Percentiles rank a stretch among this genome's conserved stretches.
Evolutionary conservation across 1,139 yeast genomes (phyloP).

Genomic region (Taphrina communis): DNA sequence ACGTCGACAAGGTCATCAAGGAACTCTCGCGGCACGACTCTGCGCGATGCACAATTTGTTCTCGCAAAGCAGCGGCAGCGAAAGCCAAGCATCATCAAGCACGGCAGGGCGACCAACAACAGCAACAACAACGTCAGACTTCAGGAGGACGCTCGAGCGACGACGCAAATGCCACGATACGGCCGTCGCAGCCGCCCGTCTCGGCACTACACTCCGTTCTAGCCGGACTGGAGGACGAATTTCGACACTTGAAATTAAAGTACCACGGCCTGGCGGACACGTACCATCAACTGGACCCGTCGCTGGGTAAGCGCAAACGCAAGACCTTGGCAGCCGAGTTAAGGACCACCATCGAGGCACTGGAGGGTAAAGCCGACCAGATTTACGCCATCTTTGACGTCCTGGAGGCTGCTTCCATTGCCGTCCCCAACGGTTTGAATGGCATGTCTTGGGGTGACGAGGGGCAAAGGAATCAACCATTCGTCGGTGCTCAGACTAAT

Average conservation of each 20-base stretch:
- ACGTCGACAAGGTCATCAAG: conserved; percentile 43
- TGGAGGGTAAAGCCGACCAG: conserved; percentile 51
- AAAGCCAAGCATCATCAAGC: conserved; percentile 1
- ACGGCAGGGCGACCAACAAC: conserved; percentile 1
- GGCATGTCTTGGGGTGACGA: conserved; percentile 8
- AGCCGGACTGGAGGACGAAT: conserved; percentile 48
- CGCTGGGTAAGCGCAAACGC: conserved; percentile 48
- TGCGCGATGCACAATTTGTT: conserved; percentile 45
- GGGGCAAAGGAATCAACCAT: too few relatives aligned
- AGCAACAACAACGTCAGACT: not conserved
- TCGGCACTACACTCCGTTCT: conserved; percentile 49
- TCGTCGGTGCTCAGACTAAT: too few relatives aligned
- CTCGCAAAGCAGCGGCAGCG: conserved; percentile 41
- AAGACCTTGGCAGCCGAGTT: conserved; percentile 48
- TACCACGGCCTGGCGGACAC: conserved; percentile 47
- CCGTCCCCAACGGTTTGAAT: too few relatives aligned
- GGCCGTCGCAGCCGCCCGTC: conserved; percentile 50
- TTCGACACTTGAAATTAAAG: conserved; percentile 46
- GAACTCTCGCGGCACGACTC: conserved; percentile 44
- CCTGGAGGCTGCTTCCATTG: conserved; percentile 46
- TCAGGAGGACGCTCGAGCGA: conserved; percentile 9
- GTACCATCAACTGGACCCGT: conserved; percentile 49
- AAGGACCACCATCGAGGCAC: conserved; percentile 47
- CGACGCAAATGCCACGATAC: conserved; percentile 49
- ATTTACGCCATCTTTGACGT: conserved; percentile 51